Conservation (phyloP, 768 basidiomycete genomes). For the Mycena haematopus region DNA sequence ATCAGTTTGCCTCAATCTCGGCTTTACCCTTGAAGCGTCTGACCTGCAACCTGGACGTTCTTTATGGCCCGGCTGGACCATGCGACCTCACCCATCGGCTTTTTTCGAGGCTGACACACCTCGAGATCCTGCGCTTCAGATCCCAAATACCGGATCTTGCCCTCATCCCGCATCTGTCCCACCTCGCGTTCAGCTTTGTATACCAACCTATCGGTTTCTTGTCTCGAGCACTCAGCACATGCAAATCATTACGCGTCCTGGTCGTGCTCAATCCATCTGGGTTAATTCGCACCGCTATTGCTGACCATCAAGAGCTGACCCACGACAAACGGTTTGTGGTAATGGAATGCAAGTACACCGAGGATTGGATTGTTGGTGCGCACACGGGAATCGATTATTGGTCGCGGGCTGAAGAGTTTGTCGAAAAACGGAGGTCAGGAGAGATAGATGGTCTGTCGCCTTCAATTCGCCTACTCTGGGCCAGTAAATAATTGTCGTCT, state of each 20-base stretch:
- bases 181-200: background rate
- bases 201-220: background rate
- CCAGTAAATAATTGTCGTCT: background rate
- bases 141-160: background rate
- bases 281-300: background rate
- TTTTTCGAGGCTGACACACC: slow-evolving; percentile 1
- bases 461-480: background rate
- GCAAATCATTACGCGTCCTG: slow-evolving; percentile 2
- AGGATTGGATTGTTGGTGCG: background rate
- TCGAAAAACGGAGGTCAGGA: background rate
- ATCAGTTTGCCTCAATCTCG: background rate
- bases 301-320: background rate
- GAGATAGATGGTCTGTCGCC: background rate
- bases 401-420: background rate
- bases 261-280: too few relatives aligned
- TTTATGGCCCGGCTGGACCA: too few relatives aligned
- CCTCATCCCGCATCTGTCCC: slow-evolving; percentile 4
- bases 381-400: background rate
- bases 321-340: background rate
- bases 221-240: background rate
- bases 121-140: background rate
- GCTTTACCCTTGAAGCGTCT: too few relatives aligned
- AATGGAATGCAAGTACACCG: background rate
- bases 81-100: too few relatives aligned
- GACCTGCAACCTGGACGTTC: too few relatives aligned